Conservation (phyloP, 495 filamentous ascomycete species). For the Aspergillus haitiensis region DNA sequence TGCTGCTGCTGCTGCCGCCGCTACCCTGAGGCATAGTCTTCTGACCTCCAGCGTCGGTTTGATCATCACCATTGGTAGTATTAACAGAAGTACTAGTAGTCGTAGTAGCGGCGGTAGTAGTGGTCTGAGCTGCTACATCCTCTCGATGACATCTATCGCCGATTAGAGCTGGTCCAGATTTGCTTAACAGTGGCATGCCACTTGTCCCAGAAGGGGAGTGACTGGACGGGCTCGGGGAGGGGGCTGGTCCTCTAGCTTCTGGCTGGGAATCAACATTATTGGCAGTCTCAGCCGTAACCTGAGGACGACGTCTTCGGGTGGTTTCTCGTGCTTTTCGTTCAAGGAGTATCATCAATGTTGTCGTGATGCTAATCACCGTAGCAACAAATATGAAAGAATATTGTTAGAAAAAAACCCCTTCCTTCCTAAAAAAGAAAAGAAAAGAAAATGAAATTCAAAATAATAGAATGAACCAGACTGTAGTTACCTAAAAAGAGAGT, state of each 20-base stretch:
- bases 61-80: no score
- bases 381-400: no score
- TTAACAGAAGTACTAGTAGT: no score
- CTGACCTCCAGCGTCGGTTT: no score
- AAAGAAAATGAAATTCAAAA: not conserved
- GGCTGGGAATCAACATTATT: no score
- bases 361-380: no score
- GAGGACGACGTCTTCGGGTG: not conserved
- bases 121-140: no score
- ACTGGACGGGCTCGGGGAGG: not conserved
- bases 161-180: not conserved
- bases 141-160: no score
- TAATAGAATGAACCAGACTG: not conserved
- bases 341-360: not conserved
- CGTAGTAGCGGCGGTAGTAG: no score
- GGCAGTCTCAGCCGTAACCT: not conserved
- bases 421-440: not conserved
- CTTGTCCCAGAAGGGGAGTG: not conserved
- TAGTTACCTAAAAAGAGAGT: not conserved
- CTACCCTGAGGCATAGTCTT: no score
- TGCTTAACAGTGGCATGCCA: not conserved
- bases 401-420: no score
- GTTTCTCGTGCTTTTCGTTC: not conserved
- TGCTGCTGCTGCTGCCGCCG: no score
- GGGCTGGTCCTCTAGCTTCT: not conserved